Conservation (phyloP, 495 filamentous ascomycete species). For the Penicillium paradoxum region DNA sequence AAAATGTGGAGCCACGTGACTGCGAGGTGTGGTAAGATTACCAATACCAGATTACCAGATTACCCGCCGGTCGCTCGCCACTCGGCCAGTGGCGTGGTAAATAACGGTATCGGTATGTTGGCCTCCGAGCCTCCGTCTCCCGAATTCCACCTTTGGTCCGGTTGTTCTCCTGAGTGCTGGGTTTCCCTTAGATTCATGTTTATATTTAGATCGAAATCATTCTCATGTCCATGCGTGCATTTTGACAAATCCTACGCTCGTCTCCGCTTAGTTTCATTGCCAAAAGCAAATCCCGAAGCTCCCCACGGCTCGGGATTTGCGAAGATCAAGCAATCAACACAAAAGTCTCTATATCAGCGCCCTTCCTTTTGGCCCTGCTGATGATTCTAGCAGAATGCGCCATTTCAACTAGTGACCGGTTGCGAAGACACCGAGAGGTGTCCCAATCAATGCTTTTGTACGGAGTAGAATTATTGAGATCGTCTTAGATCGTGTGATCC, state of each 20-base stretch:
- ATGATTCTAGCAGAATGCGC: not conserved
- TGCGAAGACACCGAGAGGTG: conserved; percentile 1
- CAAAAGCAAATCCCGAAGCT: conserved; percentile 28
- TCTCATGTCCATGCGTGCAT: no score
- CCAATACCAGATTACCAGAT: no score
- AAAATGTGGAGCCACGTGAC: conserved; percentile 1
- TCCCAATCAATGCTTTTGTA: conserved; percentile 8
- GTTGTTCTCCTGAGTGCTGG: no score
- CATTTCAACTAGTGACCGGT: not conserved
- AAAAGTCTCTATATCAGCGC: conserved; percentile 23
- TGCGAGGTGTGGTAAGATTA: not conserved
- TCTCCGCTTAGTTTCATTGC: not conserved
- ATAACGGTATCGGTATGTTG: not conserved
- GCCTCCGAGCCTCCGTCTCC: not conserved
- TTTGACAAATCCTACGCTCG: not conserved
- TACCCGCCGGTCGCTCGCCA: no score
- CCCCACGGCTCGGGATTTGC: conserved; percentile 30
- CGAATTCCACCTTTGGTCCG: not conserved
- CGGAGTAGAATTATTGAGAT: conserved; percentile 14
- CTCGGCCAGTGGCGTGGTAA: not conserved
- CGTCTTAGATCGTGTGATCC: conserved; percentile 19
- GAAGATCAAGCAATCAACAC: conserved; percentile 22
- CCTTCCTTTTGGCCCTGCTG: conserved; percentile 1
- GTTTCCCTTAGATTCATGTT: no score
- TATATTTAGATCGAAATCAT: no score